These are phyloP conservation scores for Mortierella sp. DNA, from an alignment of 371 early-diverging fungal genomes.

Conservation along the genomic window DNA sequence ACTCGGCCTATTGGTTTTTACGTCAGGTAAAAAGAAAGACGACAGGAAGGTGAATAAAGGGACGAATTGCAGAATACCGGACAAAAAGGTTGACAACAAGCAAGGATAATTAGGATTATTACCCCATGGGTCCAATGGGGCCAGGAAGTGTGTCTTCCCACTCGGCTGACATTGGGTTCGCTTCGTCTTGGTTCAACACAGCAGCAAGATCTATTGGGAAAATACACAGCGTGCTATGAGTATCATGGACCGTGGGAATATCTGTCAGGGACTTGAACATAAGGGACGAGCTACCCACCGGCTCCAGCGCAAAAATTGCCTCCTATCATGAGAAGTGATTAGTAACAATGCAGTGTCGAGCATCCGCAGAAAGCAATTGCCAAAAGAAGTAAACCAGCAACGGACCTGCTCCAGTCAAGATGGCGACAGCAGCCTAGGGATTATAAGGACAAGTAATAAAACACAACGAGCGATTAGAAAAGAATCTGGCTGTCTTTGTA, in stretches of 20 bases:
- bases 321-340: conserved; percentile 18
- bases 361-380: neutral
- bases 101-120: conserved; percentile 9
- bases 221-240: neutral
- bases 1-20: conserved; percentile 37
- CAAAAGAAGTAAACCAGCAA: neutral
- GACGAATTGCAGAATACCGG: neutral
- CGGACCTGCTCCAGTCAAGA: conserved; percentile 60
- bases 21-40: neutral
- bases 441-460: neutral
- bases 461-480: neutral
- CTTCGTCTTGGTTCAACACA: conserved; percentile 47
- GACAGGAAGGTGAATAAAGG: conserved; percentile 1
- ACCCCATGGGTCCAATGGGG: conserved; percentile 61
- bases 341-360: neutral
- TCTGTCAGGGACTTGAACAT: too few relatives aligned
- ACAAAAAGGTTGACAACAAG: neutral
- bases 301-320: conserved; percentile 64
- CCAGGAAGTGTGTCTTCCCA: conserved; percentile 53
- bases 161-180: conserved; percentile 47
- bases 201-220: conserved; percentile 37
- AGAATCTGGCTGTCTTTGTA: neutral
- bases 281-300: conserved; percentile 11
- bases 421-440: conserved; percentile 56
- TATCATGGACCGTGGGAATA: neutral